A percentile compares a stretch with the other conserved stretches of the same genome.
These are phyloP conservation scores for Stephania cephalantha DNA, from an alignment of 164 flowering plant species.

Conservation along the genomic window DNA sequence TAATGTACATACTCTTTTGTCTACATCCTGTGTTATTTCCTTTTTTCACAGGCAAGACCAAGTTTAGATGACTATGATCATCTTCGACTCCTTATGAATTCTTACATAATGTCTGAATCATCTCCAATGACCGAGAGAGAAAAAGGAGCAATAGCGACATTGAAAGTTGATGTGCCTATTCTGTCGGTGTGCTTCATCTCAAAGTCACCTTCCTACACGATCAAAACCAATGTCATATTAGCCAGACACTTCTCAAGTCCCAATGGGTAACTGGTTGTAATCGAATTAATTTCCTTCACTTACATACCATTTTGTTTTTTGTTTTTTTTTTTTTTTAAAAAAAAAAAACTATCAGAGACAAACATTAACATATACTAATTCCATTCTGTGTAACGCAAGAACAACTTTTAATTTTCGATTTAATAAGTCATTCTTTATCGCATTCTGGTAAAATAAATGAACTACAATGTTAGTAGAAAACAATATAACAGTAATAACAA, in stretches of 20 bases:
- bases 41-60: not conserved
- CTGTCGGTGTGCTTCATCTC: conserved; percentile 85
- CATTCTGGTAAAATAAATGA: not conserved
- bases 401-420: not conserved
- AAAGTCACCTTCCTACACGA: conserved; percentile 81
- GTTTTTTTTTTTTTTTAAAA: too few relatives aligned
- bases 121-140: conserved; percentile 67
- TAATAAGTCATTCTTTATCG: not conserved
- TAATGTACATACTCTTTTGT: not conserved
- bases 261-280: not conserved
- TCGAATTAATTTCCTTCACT: not conserved
- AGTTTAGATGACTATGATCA: not conserved
- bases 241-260: not conserved
- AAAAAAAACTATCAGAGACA: not conserved
- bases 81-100: not conserved
- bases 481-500: not conserved
- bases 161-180: conserved; percentile 59
- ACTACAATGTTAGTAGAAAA: not conserved
- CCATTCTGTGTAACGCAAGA: not conserved
- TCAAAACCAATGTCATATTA: not conserved
- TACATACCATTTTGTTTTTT: too few relatives aligned
- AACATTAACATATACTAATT: not conserved
- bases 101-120: conserved; percentile 34
- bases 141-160: conserved; percentile 86
- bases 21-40: not conserved